Evolutionary conservation across 306 rosid genomes (phyloP), one percentile per base, ranked within the genome.

Genomic region (Fagus sylvatica): DNA sequence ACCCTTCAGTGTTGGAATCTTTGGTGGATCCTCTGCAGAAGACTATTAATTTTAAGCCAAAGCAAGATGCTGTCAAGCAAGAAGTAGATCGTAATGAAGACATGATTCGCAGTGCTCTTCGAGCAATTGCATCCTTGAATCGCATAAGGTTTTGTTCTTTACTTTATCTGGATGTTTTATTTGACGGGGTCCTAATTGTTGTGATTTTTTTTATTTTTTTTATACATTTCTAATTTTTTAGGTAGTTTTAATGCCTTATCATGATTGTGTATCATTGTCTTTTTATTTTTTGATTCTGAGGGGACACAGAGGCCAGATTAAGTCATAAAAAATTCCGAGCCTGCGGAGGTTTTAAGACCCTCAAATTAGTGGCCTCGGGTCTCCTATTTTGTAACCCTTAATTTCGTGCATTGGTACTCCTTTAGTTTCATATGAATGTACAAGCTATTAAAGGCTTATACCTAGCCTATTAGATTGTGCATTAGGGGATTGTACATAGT

Each of bases 51-150:
- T 96, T 93, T 81, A 96, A 91, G 91, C 98, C 98, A 32, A 96
- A 96, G 88, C 97, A 78, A 89, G 97, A 96, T 79, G 98, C 99
- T 61, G 99, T 96, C 69, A 96, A 96, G 88, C 99, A 96, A 90
- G 98, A 96, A 86, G 98, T 96, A 53, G 99, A 96, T 85, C 98
- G 99, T 68, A 96, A 96, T 80, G 99, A 96, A 84, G 99, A 96
- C 89, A 93, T 96, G 99, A 93, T 96, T 80, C 97, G 99, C 78
- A 96, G 99, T 41, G 98, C 98, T 60, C 98, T 96, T 56, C 90
- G 99, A 62, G 98, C 99, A 42, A 88, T 96, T 87, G 96, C 97
- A 46, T 91, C 99, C 72, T 80, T 96, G 89, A 92, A 91, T 78
- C 96, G 93, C 80, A 93, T 91, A 70, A 96, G 99, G 99, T 96